Evolutionary conservation across 2,329 filamentous ascomycete species (phyloP), one percentile per base, ranked within the genome.

Genomic region (Colletotrichum theobromicola): DNA sequence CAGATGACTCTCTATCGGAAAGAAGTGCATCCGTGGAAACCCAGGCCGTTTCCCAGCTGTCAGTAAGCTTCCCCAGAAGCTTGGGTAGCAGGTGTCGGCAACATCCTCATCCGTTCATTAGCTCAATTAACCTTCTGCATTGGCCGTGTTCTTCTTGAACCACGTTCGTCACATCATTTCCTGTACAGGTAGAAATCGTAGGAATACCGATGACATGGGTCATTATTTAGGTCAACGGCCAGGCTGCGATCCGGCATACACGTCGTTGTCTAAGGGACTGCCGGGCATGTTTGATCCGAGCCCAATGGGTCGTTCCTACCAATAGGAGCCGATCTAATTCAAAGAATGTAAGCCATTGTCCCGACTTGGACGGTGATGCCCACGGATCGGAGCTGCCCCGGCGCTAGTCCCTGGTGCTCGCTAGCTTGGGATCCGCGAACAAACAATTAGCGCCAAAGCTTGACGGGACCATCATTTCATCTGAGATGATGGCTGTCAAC

Each of bases 321-420:
- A 72, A 72, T 72, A 18, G 42, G 16, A 58, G 15, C 16, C 12
- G 30, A 18, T 13, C 13, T 57, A 70, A 34, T 62, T 70, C 57
- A 13, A 28, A 55, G 13, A 42, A 13, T 12, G 57, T 58, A 35
- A 62, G 21, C 28, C 46, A 57, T 46, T 30, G 15, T 35, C 66
- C 42, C 46, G 21, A 57, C n/a, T 21, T 30, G 65, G 57, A 42
- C 15, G 42, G 34, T 70, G 57, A 21, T 72, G n/a, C 28, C 46
- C 57, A 57, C 70, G 70, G 70, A 61, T 70, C n/a, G 24, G 66
- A n/a, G 32, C 42, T 42, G 24, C 24, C 66, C 70, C 70, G 70
- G 58, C 70, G 34, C 66, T 72, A 72, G 65, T 63, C 42, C 65
- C 70, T 70, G 65, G 53, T 18, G 24, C 7, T 15, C 21, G 9